Base-by-base conservation (phyloP, 2,329 filamentous ascomycete species). In the Diaporthe helianthi region DNA sequence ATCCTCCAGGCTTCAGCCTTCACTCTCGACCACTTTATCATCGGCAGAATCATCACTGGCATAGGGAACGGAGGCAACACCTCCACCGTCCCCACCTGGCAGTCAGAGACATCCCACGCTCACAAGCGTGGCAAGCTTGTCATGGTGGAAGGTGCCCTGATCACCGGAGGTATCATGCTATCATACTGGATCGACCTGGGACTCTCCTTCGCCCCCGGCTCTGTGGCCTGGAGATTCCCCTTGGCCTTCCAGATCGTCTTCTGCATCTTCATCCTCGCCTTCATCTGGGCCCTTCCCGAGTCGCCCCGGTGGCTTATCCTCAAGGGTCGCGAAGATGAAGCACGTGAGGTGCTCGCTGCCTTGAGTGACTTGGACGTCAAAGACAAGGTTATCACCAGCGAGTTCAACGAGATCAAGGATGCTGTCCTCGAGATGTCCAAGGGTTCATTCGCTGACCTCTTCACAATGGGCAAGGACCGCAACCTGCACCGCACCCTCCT, bases 121-220 rank as follows among this genome's bases (percentile, higher is more conserved):
- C 84, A 89, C 73, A 86, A 87, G 73, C 81, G 87, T 60, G 87
- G 86, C n/a, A 87, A 86, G 72, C 79, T 88, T 31, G 86, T 89
- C 75, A 87, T 88, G 85, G 83, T 89, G 55, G 86, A 89, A 75
- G 86, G 86, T 22, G 85, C 85, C 6, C 79, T 88, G 65, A 87
- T 89, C 71, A 87, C 85, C 0, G 81, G 82, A 29, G 87, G 87
- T 44, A 85, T 88, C 75, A 86, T 84, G 74, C 80, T 88, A 26
- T 84, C 83, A 4, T 89, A 89, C 77, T 90, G 87, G 87, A 81
- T 90, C 55, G 86, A 89, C 72, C 84, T 87, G 51, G 87, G 86
- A 24, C 81, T 88, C 72, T 85, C 83, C 3, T 88, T 86, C 72
- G 81, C 83, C 4, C 84, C 80, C 1, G 80, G 80, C 55, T 83